phyloP scores from a whole-genome alignment of 2,329 filamentous ascomycete species.

The Drechslera avenae region DNA sequence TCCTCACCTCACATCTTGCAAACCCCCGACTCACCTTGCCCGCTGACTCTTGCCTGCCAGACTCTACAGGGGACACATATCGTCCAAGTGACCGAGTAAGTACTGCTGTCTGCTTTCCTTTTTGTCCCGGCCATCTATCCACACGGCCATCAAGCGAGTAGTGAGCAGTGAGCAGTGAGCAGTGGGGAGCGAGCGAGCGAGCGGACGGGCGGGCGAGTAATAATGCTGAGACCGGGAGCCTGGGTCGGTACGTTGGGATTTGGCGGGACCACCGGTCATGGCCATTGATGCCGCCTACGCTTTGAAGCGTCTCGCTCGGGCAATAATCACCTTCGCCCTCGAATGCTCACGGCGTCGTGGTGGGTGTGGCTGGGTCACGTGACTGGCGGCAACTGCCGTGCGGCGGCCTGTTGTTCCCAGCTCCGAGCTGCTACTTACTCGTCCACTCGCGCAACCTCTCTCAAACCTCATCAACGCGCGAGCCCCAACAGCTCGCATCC shows the following conservation, averaged over 20 bases:
- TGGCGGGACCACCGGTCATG: neutral
- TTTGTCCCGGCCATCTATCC: constrained; percentile 5
- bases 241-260: neutral
- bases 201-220: too few relatives aligned
- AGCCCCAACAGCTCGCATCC: constrained; percentile 20
- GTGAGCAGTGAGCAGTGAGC: neutral
- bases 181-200: constrained; percentile 13
- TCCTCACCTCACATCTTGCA: constrained; percentile 21
- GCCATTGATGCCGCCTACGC: neutral
- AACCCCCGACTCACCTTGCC: constrained; percentile 11
- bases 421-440: constrained; percentile 19
- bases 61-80: constrained; percentile 29
- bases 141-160: neutral
- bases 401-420: constrained; percentile 27
- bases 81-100: constrained; percentile 33
- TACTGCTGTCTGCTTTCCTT: constrained; percentile 17
- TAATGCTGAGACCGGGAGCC: neutral
- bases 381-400: constrained; percentile 25
- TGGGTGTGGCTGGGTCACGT: constrained; percentile 15
- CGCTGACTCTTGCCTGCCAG: constrained; percentile 29
- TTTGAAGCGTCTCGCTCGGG: neutral
- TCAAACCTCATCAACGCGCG: constrained; percentile 35
- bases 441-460: constrained; percentile 29
- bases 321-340: constrained; percentile 2
- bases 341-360: neutral